Base-by-base conservation (phyloP, 2,329 filamentous ascomycete species). In the Penicillium digitatum region DNA sequence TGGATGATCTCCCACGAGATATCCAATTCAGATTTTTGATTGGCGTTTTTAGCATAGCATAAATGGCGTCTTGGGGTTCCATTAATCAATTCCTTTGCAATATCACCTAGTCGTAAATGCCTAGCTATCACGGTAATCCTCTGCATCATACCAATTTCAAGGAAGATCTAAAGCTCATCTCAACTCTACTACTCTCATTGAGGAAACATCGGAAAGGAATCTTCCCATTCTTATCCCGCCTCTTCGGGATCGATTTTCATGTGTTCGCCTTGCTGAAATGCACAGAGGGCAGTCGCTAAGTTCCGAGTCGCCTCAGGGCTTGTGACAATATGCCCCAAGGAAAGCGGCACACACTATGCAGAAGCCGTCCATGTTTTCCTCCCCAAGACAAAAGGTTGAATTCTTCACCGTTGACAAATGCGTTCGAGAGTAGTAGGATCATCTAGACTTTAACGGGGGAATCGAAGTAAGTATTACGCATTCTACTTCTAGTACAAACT, bases 31-130 rank as follows among this genome's bases (percentile, higher is more conserved):
- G 38, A 37, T 52, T 45, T 45, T 39, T 54, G 46, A 42, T 54
- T 56, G 54, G 55, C 60, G 57, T 62, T 60, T 60, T 47, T 22
- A 46, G 39, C 52, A 38, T 39, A 48, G 50, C 54, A 54, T 56
- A n/a, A 12, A 52, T n/a, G 54, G 54, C 43, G 54, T 56, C n/a
- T 44, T 29, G 20, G 48, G 24, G 50, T 48, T 27, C 27, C 35
- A 42, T 43, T 31, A 52, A 29, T 40, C 29, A 18, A 31, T 38
- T 39, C 9, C 11, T 44, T 16, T 31, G 32, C 29, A 22, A 8
- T n/a, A n/a, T 45, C 43, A 43, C 24, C 24, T 27, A n/a, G 20
- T 45, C 14, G 14, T 44, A 22, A 31, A 22, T 45, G 29, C 29
- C 31, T 22, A 9, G 26, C 38, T n/a, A 20, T 16, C 2, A 16